Base-by-base conservation (phyloP, 2,329 filamentous ascomycete genomes). In the Daldinia sp. region DNA sequence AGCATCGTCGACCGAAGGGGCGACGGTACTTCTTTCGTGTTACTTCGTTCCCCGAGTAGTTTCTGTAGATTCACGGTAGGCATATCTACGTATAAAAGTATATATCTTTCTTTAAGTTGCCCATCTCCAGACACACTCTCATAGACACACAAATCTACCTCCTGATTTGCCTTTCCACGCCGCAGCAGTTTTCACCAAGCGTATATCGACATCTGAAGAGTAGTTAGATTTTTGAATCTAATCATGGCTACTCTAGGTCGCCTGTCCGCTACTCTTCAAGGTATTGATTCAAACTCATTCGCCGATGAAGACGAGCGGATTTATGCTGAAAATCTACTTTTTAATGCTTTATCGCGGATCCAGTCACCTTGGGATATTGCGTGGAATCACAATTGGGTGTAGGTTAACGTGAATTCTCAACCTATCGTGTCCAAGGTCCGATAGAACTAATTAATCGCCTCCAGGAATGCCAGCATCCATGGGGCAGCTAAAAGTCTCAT, bases 351-450 rank as follows among this genome's bases (percentile, higher is more conserved):
- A 42, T 50, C 62, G 7, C 68, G 72, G 70, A 62, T 77, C 35
- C 70, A 72, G 63, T 78, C 75, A 26, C 81, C 80, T 0, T 82
- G 80, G 78, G 80, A 82, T 56, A 77, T 78, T 7, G 78, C 78
- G 2, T 81, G 79, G 78, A 78, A 81, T 18, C 79, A 82, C 28
- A 76, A 74, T 33, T 80, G 80, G 77, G 76, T 77, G 5, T 39
- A 39, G 5, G 35, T 15, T 12, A 15, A 15, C 13, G 33, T 35
- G 2, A 35, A 6, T 9, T 9, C 33, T 15, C 12, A 39, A 39
- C 13, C 5, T 13, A 39, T 5, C 35, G 13, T 13, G 35, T 39
- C 1, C 4, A 39, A 13, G 5, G 5, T 15, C 12, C 12, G 35
- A 6, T 33, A 1, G 6, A 33, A 4, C 30, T 10, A 33, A 33